Percentiles rank a stretch among this genome's conserved stretches.
Evolutionary conservation across 495 filamentous ascomycete genomes (phyloP).

Genomic region (Penicillium fimorum): DNA sequence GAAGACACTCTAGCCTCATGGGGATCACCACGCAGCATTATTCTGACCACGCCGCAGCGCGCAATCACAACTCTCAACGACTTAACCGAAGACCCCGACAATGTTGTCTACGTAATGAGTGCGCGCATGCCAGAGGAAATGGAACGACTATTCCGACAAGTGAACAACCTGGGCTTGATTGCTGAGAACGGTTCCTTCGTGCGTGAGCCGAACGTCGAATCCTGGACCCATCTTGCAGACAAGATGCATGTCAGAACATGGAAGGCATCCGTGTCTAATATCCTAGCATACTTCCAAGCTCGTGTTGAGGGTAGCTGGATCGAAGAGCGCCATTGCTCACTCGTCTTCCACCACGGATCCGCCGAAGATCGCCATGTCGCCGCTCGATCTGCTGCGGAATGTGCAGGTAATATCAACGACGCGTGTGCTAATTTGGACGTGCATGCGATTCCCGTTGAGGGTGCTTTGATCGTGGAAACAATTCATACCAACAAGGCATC

Average conservation of each 20-base stretch:
- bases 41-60: slow-evolving; percentile 78
- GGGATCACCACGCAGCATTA: slow-evolving; percentile 74
- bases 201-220: slow-evolving; percentile 60
- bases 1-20: slow-evolving; percentile 87
- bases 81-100: slow-evolving; percentile 69
- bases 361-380: slow-evolving; percentile 74
- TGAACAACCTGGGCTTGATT: slow-evolving; percentile 78
- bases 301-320: slow-evolving; percentile 83
- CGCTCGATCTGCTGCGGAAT: slow-evolving; percentile 74
- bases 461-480: slow-evolving; percentile 76
- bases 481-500: slow-evolving; percentile 79
- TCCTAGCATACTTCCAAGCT: slow-evolving; percentile 83
- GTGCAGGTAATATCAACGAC: slow-evolving; percentile 90
- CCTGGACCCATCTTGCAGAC: slow-evolving; percentile 75
- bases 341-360: slow-evolving; percentile 82
- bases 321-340: slow-evolving; percentile 80
- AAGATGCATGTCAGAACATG: slow-evolving; percentile 61
- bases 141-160: slow-evolving; percentile 74
- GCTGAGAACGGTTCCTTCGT: slow-evolving; percentile 92
- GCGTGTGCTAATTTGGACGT: slow-evolving; percentile 78
- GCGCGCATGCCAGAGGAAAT: slow-evolving; percentile 82
- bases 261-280: slow-evolving; percentile 74
- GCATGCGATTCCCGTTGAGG: slow-evolving; percentile 77
- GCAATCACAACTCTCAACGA: slow-evolving; percentile 78
- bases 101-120: slow-evolving; percentile 93